Base-by-base conservation (phyloP, 2,329 filamentous ascomycete species). In the Clarireedia monteithiana region DNA sequence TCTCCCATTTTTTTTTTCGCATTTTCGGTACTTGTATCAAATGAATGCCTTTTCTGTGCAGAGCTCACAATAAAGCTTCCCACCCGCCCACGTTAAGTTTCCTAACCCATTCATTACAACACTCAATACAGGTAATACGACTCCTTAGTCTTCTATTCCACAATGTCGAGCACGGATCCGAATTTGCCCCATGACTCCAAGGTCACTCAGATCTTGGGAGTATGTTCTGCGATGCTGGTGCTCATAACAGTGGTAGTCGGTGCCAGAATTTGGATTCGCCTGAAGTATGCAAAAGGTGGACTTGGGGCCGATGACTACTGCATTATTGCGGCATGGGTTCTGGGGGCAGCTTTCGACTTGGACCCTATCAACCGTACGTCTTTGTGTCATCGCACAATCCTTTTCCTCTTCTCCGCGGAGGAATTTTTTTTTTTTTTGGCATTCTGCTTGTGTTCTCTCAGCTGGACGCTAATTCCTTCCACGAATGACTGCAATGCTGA, bases 161-260 rank as follows among this genome's bases (percentile, higher is more conserved):
- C 10, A 24, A 49, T 50, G 38, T 44, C 46, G 7, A 27, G 36
- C 2, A 9, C 36, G 14, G 46, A 50, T 26, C 45, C 45, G 14
- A 34, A 30, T 24, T 14, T 36, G 44, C 45, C 36, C 12, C 52
- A 54, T 54, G 52, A 54, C 34, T 54, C 52, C 17, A 48, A 40
- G 36, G 52, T 7, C 5, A 15, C n/a, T 14, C 52, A 54, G 36
- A 39, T 54, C 6, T 24, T 48, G 24, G 52, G 45, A 42, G 45
- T 54, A 49, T 54, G 45, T 26, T 42, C 52, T 30, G 17, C 52
- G 14, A 54, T 54, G 52, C 48, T 54, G 26, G 45, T 54, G 12
- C 27, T 54, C 14, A 48, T 27, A 9, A 49, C 45, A 24, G 5
- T 54, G 36, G 52, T 54, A 4, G 52, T 54, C 9, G 45, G 14